Evolutionary conservation across 495 filamentous ascomycete species (phyloP).

Genomic region (Thermothielavioides terrestris): DNA sequence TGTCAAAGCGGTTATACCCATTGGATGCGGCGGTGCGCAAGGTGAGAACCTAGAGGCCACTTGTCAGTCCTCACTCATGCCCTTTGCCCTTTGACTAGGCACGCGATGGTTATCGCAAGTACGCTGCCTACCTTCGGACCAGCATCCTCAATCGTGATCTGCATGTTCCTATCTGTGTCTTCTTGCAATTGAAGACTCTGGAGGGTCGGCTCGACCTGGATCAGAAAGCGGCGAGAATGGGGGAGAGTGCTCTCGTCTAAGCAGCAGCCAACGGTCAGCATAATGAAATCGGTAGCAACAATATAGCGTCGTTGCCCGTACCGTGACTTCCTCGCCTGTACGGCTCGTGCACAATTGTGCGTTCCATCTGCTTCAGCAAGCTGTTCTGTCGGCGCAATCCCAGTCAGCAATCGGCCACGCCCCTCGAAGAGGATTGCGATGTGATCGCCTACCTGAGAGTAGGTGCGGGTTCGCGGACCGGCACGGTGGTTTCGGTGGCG

Average conservation of each 20-base stretch:
- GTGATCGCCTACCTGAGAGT: slow-evolving; percentile 36
- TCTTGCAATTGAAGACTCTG: slow-evolving; percentile 65
- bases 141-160: slow-evolving; percentile 93
- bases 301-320: slow-evolving; percentile 9
- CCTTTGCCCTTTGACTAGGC: too few species aligned
- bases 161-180: slow-evolving; percentile 83
- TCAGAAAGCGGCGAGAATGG: slow-evolving; percentile 59
- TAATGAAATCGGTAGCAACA: not conserved
- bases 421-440: too few species aligned
- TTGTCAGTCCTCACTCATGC: not conserved
- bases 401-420: slow-evolving; percentile 15
- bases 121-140: slow-evolving; percentile 70
- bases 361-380: slow-evolving; percentile 36
- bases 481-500: slow-evolving; percentile 34
- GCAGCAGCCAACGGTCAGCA: not conserved
- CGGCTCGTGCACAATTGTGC: slow-evolving; percentile 33
- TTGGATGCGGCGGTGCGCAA: slow-evolving; percentile 79
- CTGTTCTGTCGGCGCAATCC: slow-evolving; percentile 26
- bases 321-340: slow-evolving; percentile 44
- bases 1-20: slow-evolving; percentile 72
- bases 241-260: slow-evolving; percentile 40
- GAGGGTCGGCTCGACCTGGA: slow-evolving; percentile 69
- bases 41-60: slow-evolving; percentile 45
- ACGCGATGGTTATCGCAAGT: too few species aligned
- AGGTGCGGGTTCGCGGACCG: slow-evolving; percentile 38